Evolutionary conservation across 495 filamentous ascomycete species (phyloP).

Genomic region (Penicillium subrubescens): DNA sequence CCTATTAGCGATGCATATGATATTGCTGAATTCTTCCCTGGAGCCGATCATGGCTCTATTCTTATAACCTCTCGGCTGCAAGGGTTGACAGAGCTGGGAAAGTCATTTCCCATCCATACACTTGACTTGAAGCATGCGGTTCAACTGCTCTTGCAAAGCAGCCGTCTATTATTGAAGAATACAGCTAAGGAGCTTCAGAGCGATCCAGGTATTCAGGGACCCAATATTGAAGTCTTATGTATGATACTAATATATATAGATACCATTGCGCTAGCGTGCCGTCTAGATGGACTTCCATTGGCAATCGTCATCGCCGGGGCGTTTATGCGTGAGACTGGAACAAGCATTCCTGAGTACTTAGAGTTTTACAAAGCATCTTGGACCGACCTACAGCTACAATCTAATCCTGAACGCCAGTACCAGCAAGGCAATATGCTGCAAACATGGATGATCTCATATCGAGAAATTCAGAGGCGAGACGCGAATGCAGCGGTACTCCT

Average conservation of each 20-base stretch:
- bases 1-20: conserved; percentile 31
- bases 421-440: conserved; percentile 41
- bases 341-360: conserved; percentile 38
- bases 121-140: conserved; percentile 22
- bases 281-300: conserved; percentile 45
- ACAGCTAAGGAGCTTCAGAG: conserved; percentile 4
- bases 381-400: conserved; percentile 37
- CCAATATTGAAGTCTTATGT: not conserved
- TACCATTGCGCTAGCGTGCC: conserved; percentile 20
- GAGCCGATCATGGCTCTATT: conserved; percentile 43
- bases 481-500: conserved; percentile 40
- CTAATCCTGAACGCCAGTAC: conserved; percentile 33
- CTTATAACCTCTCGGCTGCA: conserved; percentile 43
- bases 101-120: conserved; percentile 25
- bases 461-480: conserved; percentile 39
- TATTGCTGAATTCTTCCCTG: conserved; percentile 35
- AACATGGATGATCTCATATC: conserved; percentile 50
- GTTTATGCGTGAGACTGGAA: conserved; percentile 41
- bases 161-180: conserved; percentile 1
- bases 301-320: conserved; percentile 46
- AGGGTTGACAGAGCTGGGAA: conserved; percentile 30
- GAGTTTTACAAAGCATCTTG: conserved; percentile 43
- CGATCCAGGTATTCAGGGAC: conserved; percentile 11
- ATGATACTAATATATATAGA: conserved; percentile 27
- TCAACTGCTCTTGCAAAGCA: conserved; percentile 29